Conservation (phyloP, 805 yeast species). For the Candida methanosorbosa region DNA sequence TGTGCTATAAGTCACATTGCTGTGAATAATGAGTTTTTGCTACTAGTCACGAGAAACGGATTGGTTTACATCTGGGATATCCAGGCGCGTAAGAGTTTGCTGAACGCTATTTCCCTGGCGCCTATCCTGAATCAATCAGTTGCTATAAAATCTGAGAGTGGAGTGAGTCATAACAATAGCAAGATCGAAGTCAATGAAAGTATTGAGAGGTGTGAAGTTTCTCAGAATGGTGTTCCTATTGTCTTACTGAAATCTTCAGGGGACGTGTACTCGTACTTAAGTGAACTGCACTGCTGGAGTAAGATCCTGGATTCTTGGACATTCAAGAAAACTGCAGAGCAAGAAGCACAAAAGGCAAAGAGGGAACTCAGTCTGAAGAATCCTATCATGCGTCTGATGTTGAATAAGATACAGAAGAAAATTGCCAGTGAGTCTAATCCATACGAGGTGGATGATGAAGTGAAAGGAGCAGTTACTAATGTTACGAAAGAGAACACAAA, state of each 20-base stretch:
- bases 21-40: constrained; percentile 24
- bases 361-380: not conserved
- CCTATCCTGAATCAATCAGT: constrained; percentile 37
- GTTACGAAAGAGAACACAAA: no score
- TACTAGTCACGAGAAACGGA: constrained; percentile 43
- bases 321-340: constrained; percentile 1
- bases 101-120: constrained; percentile 42
- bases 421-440: no score
- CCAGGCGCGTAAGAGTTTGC: constrained; percentile 20
- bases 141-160: constrained; percentile 9
- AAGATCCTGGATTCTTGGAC: constrained; percentile 33
- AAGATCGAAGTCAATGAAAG: constrained; percentile 15
- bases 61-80: constrained; percentile 44
- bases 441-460: no score
- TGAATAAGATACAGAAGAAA: no score
- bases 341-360: not conserved
- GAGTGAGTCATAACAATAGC: no score
- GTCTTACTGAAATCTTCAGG: constrained; percentile 26
- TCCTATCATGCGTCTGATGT: no score
- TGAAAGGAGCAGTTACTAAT: no score
- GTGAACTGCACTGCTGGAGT: constrained; percentile 36
- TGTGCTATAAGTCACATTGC: constrained; percentile 30
- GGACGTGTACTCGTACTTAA: constrained; percentile 35
- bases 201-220: constrained; percentile 25
- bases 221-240: constrained; percentile 32